Evolutionary conservation across 108 stramenopile genomes (phyloP), one percentile per base, ranked within the genome.

Genomic region (Stephanodiscus triporus): DNA sequence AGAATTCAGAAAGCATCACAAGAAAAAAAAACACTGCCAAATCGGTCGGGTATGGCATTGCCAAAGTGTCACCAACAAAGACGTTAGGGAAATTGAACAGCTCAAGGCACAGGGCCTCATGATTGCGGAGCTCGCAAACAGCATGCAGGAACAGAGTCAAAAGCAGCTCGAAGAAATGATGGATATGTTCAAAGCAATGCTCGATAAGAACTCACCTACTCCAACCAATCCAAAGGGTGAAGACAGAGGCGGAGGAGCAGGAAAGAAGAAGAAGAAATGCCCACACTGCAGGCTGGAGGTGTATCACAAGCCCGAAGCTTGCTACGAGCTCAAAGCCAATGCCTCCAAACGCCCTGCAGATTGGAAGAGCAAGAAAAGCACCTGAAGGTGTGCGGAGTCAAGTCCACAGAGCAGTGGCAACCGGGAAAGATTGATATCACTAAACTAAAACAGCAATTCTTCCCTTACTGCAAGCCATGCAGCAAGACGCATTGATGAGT

Each of bases 231-330:
- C 29, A 22, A 36, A 51, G 50, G 24, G 20, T 19, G n/a, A 19
- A 40, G 14, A 9, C 43, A n/a, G n/a, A n/a, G n/a, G n/a, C n/a
- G n/a, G 32, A 34, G 32, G 32, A 34, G 23, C 8, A 9, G 29
- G n/a, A 24, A 66, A 66, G 65, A 48, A 48, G 27, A 66, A 66
- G 65, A 66, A 66, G 23, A n/a, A 10, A 6, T 66, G 65, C 65
- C 65, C 65, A 17, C 47, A 66, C 29, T 66, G 65, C 65, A 29
- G 34, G 23, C 0, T 50, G 65, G 48, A 50, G 48, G 65, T 66
- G 9, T 50, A 13, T 37, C 48, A 66, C 69, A 70, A 70, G 40
- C 69, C 69, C 22, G 69, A 70, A 2, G 34, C 57, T 8, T 70
- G 69, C 24, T 70, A 45, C 57, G 55, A 70, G 24, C 69, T 70